Base-by-base conservation (phyloP, 2,329 filamentous ascomycete species). In the Ceratocystis ficicola region DNA sequence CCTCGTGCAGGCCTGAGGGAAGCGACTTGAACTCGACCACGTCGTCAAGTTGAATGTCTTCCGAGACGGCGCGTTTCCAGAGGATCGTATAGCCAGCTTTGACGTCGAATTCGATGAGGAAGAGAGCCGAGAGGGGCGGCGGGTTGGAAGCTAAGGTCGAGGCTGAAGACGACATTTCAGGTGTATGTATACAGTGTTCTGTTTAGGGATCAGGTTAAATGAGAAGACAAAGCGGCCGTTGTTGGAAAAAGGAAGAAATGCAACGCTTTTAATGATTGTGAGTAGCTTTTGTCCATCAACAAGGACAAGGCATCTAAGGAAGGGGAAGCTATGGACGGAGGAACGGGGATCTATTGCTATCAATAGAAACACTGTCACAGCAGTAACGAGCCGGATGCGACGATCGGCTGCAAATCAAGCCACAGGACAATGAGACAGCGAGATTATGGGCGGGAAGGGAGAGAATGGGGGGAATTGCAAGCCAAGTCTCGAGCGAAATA, bases 11-110 rank as follows among this genome's bases (percentile, higher is more conserved):
- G 28, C 94, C 94, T 0, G 93, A 97, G 1, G 94, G 94, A 60
- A 99, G 81, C 68, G 90, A 95, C 77, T 96, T 97, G 82, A 91
- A 99, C 76, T 99, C 94, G 72, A 96, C 90, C 28, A 88, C 85
- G 65, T 90, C 90, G 70, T 95, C 89, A 62, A 97, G 82, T 75
- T 83, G 80, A 76, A 93, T 81, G 62, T 84, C 86, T 15, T 85
- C 80, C 0, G 84, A 76, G 12, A 87, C 84, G 22, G 67, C 63
- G 70, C 84, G 85, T 75, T 95, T 90, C 94, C 94, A 97, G 44
- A 85, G 84, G 73, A 97, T 88, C 59, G 90, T 95, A 76, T 87
- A 95, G 78, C 91, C 91, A 72, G 90, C 87, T 75, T 92, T 94
- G 77, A 93, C 88, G 76, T 96, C 91, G 77, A 96, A 96, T 73